A percentile compares a stretch with the other conserved stretches of the same genome.
Evolutionary conservation across 225 moss, liverwort and hornwort genomes (phyloP).

Genomic region (Takakia lepidozioides): DNA sequence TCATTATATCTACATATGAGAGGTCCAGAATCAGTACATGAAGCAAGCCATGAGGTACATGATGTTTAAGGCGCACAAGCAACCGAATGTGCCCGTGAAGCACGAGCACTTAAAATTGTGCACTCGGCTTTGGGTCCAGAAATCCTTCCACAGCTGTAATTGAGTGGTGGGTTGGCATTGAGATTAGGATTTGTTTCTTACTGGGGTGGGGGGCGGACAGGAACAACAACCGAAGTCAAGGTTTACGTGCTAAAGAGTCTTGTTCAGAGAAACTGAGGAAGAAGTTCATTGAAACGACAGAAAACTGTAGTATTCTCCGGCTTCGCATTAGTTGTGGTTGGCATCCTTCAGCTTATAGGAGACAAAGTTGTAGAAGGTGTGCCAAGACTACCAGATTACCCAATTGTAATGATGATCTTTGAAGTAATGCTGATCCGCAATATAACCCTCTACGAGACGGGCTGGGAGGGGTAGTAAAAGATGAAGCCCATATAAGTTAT

Average conservation of each 20-base stretch:
- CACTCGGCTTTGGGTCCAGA: too few relatives aligned
- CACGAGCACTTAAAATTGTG: too few relatives aligned
- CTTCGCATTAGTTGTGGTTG: constrained; percentile 64
- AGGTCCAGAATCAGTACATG: too few relatives aligned
- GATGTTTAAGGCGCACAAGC: constrained; percentile 84
- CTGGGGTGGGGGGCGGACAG: constrained; percentile 17
- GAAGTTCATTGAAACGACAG: constrained; percentile 54
- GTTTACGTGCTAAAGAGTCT: constrained; percentile 71
- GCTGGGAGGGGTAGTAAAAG: too few relatives aligned
- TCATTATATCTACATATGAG: too few relatives aligned
- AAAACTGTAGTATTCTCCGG: constrained; percentile 44
- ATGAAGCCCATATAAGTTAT: too few relatives aligned
- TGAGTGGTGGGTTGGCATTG: too few relatives aligned
- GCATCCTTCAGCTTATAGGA: constrained; percentile 77
- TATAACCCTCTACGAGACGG: too few relatives aligned
- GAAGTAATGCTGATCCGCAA: too few relatives aligned
- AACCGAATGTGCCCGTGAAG: constrained; percentile 82
- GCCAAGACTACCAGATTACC: neutral
- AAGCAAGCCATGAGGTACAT: constrained; percentile 88
- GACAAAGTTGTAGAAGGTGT: constrained; percentile 90
- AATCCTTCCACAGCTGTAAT: too few relatives aligned
- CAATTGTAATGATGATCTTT: too few relatives aligned
- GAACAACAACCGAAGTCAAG: constrained; percentile 48
- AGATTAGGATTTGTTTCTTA: too few relatives aligned
- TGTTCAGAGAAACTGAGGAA: constrained; percentile 54